A percentile compares a stretch with the other conserved stretches of the same genome.
Conservation (phyloP, 768 basidiomycete genomes). For the Sarcomyxa edulis region DNA sequence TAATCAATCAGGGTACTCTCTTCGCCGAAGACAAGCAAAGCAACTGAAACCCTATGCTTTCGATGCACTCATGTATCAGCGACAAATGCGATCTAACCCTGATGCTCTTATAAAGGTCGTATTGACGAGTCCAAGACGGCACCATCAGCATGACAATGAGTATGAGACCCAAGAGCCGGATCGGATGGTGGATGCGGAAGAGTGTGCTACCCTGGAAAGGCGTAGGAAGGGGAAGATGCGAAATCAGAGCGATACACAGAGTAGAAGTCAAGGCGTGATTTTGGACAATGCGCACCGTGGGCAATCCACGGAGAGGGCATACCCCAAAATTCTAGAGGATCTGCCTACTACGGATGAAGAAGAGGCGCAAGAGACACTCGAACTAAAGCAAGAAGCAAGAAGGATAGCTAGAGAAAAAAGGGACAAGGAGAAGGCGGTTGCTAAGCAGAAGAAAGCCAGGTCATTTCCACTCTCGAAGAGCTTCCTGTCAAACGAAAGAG, state of each 20-base stretch:
- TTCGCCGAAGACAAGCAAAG: constrained; percentile 47
- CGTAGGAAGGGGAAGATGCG: not conserved
- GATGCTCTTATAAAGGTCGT: constrained; percentile 61
- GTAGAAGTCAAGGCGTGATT: not conserved
- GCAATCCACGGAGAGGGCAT: constrained; percentile 13
- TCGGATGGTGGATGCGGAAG: constrained; percentile 13
- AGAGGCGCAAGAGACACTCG: constrained; percentile 21
- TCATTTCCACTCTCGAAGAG: too few species aligned
- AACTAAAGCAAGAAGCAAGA: constrained; percentile 25
- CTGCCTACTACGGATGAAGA: constrained; percentile 39
- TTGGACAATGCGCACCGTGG: not conserved
- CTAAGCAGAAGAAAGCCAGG: not conserved
- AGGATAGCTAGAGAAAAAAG: constrained; percentile 13
- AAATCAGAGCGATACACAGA: constrained; percentile 10
- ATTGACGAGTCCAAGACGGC: constrained; percentile 23
- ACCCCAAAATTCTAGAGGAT: constrained; percentile 31
- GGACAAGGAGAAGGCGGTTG: constrained; percentile 11
- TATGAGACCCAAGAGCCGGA: constrained; percentile 16
- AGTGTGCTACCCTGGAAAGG: constrained; percentile 4
- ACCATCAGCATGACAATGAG: constrained; percentile 13
- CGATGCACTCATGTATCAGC: constrained; percentile 49
- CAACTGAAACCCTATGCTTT: constrained; percentile 61
- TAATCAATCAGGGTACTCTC: constrained; percentile 37
- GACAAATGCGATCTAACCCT: constrained; percentile 45
- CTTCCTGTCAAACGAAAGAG: too few species aligned